Conservation (phyloP, 345 rosid genomes). For the Psidium friedrichsthalianum region DNA sequence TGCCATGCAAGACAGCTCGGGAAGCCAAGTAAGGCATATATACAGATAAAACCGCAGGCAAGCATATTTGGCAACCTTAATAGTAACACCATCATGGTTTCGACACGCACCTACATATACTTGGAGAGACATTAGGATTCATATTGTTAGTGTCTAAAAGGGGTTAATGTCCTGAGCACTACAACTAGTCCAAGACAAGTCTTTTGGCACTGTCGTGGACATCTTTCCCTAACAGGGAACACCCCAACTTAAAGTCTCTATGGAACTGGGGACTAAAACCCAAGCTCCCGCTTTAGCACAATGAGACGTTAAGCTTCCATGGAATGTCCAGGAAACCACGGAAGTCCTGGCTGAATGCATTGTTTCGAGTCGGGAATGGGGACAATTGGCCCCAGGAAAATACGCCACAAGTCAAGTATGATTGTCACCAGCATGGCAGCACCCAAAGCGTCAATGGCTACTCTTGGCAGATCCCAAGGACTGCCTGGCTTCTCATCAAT, state of each 20-base stretch:
- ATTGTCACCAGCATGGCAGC: slow-evolving; percentile 97
- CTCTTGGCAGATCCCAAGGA: slow-evolving; percentile 71
- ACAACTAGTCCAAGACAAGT: background rate
- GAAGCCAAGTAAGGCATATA: background rate
- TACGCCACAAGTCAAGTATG: slow-evolving; percentile 90
- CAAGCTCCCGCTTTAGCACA: background rate
- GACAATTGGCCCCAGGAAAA: slow-evolving; percentile 86
- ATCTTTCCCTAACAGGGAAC: background rate
- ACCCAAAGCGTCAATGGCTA: slow-evolving; percentile 84
- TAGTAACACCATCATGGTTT: background rate
- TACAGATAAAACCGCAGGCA: background rate
- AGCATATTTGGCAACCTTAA: background rate
- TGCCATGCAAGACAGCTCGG: background rate
- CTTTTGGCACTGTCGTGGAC: background rate
- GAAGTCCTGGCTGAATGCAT: slow-evolving; percentile 68
- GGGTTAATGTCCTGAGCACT: background rate
- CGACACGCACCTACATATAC: background rate
- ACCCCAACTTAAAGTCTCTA: background rate
- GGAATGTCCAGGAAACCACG: slow-evolving; percentile 58
- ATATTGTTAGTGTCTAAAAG: background rate
- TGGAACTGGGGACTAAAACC: background rate
- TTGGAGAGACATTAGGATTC: background rate
- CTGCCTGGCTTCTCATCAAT: slow-evolving; percentile 84
- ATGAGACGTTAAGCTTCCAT: slow-evolving; percentile 6
- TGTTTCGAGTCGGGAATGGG: slow-evolving; percentile 35